Base-by-base conservation (phyloP, 768 basidiomycete genomes). In the Auriscalpium orientale region DNA sequence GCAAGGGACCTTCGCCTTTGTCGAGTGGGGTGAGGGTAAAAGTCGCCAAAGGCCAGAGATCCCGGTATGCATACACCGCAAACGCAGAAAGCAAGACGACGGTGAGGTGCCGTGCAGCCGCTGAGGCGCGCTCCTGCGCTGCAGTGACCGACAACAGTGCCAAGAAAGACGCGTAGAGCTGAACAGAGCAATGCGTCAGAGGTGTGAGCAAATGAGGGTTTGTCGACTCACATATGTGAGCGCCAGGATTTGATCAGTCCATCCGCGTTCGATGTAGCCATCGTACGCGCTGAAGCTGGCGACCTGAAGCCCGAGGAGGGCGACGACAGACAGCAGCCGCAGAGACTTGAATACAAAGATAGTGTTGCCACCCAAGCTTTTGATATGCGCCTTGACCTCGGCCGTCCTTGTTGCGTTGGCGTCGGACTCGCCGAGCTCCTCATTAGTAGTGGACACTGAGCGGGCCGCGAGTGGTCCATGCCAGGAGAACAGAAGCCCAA, bases 251-350 rank as follows among this genome's bases (percentile, higher is more conserved):
- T 47, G 46, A 35, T 60, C 59, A 8, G 59, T 37, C 59, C 59
- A 60, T 47, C 59, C 59, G 13, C 50, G 53, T 37, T 58, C 34
- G 12, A 50, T 51, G 15, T 59, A 44, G 8, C 35, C 43, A 8
- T 69, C 66, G 49, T 38, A 72, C 67, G 16, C 70, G 51, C 21
- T 74, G 40, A 79, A 63, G 21, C 76, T 72, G 2, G 75, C 74
- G 50, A 79, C 67, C 8, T 79, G 79, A 15, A 85, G 64, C 5
- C 68, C 76, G 21, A 85, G 69, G n/a, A 85, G 72, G 3, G 70
- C 66, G 28, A 77, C 66, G 49, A 76, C 74, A 33, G 74, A 73
- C 3, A 78, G 53, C 5, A 82, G 67, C 21, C 84, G 73, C 1
- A 71, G 60, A 35, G 80, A 51, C 58, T 77, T 79, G 67, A 75